Base-by-base conservation (phyloP, 805 yeast species). In the Torulaspora quercuum region DNA sequence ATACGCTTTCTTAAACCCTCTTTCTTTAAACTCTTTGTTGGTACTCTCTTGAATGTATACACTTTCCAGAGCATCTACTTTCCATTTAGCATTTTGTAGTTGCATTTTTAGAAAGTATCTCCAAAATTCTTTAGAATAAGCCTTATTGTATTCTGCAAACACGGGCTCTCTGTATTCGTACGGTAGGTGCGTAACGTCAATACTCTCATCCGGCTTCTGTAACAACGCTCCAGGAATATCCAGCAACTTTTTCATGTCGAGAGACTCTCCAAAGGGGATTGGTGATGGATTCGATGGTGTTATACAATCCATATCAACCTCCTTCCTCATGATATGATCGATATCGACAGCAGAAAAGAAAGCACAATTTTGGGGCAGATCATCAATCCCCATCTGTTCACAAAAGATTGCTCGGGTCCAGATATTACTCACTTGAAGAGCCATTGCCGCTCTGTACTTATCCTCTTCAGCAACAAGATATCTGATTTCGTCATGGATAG, bases 391-490 rank as follows among this genome's bases (percentile, higher is more conserved):
- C 54, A 90, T 62, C 53, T 88, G 95, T 55, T 89, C 94, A 48
- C 94, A 84, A 52, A 92, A 92, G 77, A 92, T 82, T 0, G 95
- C 94, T 42, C 99, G 70, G 0, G 97, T 90, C 99, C 99, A 92
- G 3, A 90, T 54, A 58, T 94, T 94, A 35, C 92, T 76, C 13
- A 94, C 74, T 56, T 92, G 99, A 31, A 92, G 66, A 1, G 95
- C 76, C 65, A 88, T 67, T 0, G 95, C 94, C 4, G 82, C 82
- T 45, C 76, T 70, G 50, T 84, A 84, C 50, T 74, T 73, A 50
- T 92, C 92, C 42, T 78, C 76, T 16, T 82, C 80, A 36, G 78
- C 75, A 1, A 78, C 85, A 46, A 92, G 55, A 54, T 80, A 92
- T 42, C 99, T 68, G 38, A 92, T 75, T 59, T 92, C 99, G 61